Evolutionary conservation across 106 monocot species (phyloP).

Genomic region (Ottelia alismoides): DNA sequence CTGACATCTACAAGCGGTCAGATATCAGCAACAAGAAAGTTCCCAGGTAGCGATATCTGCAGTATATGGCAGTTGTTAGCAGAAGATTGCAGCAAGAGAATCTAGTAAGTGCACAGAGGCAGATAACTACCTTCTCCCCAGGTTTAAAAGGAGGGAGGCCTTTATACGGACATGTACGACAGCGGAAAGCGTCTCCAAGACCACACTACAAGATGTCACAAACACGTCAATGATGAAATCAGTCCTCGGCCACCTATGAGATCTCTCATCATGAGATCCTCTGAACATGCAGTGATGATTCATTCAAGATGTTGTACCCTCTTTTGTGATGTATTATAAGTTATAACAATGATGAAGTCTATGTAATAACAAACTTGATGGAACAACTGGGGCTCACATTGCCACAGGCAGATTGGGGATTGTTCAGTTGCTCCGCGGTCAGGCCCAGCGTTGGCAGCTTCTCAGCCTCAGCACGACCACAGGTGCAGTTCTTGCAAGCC

Average conservation of each 20-base stretch:
- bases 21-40: constrained; percentile 57
- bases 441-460: constrained; percentile 43
- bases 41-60: no score
- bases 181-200: constrained; percentile 70
- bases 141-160: no score
- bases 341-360: not conserved
- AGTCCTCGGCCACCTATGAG: no score
- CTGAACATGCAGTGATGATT: no score
- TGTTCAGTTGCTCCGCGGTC: no score
- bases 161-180: constrained; percentile 57
- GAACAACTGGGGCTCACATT: no score
- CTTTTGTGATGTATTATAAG: no score
- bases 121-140: constrained; percentile 47
- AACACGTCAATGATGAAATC: not conserved
- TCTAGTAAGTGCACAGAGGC: not conserved
- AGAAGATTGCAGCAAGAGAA: not conserved
- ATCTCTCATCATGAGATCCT: no score
- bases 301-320: no score
- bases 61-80: constrained; percentile 29
- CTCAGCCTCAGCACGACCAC: constrained; percentile 41
- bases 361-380: no score
- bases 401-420: constrained; percentile 75
- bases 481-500: no score
- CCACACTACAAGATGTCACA: constrained; percentile 50
- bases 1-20: no score